Conservation (phyloP, 2,329 filamentous ascomycete genomes). For the Stagonosporopsis vannaccii region DNA sequence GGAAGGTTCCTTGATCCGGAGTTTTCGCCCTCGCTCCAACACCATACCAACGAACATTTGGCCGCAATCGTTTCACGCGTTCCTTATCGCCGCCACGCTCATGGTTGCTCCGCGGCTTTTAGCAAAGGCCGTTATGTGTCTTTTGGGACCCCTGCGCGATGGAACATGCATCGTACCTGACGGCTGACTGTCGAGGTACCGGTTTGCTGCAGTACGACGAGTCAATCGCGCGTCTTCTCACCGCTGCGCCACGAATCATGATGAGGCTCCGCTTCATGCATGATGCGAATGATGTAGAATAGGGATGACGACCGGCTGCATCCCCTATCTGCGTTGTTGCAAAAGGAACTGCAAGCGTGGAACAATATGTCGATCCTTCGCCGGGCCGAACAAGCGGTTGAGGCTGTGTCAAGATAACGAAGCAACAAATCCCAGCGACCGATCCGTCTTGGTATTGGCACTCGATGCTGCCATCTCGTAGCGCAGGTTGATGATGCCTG, state of each 20-base stretch:
- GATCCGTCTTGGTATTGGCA: conserved; percentile 19
- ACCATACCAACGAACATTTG: conserved; percentile 1
- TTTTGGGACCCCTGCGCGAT: not conserved
- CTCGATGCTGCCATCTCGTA: conserved; percentile 1
- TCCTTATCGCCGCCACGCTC: not conserved
- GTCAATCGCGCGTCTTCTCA: not conserved
- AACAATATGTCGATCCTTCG: conserved; percentile 13
- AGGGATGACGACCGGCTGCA: conserved; percentile 9
- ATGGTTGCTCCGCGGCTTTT: not conserved
- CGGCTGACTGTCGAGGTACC: not conserved
- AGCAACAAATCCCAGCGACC: conserved; percentile 13
- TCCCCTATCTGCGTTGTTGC: conserved; percentile 19
- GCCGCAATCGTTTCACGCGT: conserved; percentile 1
- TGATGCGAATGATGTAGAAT: not conserved
- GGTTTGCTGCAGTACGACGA: conserved; percentile 2
- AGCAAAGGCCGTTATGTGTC: not conserved
- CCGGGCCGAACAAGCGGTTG: conserved; percentile 6
- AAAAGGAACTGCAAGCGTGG: conserved; percentile 16
- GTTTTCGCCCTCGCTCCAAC: conserved; percentile 7
- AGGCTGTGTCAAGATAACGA: conserved; percentile 24
- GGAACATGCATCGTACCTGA: not conserved
- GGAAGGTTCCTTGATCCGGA: conserved; percentile 1
- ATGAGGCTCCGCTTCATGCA: conserved; percentile 12
- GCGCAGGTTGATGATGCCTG: not conserved
- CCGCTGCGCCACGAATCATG: conserved; percentile 10